Evolutionary conservation across 805 yeast species (phyloP).

Genomic region (Starmerella vitae): DNA sequence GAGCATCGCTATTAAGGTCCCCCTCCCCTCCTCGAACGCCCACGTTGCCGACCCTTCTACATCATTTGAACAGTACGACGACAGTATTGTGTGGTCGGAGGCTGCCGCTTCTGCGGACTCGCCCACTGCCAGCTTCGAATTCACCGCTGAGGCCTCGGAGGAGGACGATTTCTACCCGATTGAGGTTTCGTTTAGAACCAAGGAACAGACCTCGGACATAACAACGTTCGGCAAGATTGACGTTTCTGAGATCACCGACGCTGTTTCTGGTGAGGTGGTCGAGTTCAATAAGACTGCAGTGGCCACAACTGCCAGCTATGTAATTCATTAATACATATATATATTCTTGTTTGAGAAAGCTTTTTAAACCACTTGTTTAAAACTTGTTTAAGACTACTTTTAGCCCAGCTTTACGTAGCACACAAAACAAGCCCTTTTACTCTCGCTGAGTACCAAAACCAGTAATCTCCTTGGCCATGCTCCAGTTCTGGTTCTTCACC

Average conservation of each 20-base stretch:
- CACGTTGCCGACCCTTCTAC: constrained; percentile 31
- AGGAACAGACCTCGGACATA: constrained; percentile 18
- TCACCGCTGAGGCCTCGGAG: constrained; percentile 55
- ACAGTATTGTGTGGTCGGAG: constrained; percentile 59
- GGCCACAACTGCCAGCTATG: constrained; percentile 18
- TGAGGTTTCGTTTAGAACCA: constrained; percentile 44
- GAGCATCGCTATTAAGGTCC: constrained; percentile 46
- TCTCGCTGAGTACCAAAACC: constrained; percentile 55
- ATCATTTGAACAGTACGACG: constrained; percentile 39
- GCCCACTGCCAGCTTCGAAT: constrained; percentile 60
- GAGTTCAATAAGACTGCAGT: constrained; percentile 15
- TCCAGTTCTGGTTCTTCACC: constrained; percentile 24
- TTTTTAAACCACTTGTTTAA: no score
- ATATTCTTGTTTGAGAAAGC: no score
- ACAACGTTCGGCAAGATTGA: constrained; percentile 53
- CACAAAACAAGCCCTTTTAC: no score
- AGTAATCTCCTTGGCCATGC: constrained; percentile 69
- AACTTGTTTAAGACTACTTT: no score
- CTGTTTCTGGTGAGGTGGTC: constrained; percentile 28
- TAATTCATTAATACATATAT: constrained; percentile 20
- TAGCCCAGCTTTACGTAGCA: no score
- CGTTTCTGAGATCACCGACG: constrained; percentile 43
- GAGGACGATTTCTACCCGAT: constrained; percentile 88
- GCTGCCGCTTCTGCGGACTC: constrained; percentile 38
- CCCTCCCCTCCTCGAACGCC: constrained; percentile 49